A percentile compares a stretch with the other conserved stretches of the same genome.
Evolutionary conservation across 2,329 filamentous ascomycete genomes (phyloP).

Genomic region (Cordyceps cicadae): DNA sequence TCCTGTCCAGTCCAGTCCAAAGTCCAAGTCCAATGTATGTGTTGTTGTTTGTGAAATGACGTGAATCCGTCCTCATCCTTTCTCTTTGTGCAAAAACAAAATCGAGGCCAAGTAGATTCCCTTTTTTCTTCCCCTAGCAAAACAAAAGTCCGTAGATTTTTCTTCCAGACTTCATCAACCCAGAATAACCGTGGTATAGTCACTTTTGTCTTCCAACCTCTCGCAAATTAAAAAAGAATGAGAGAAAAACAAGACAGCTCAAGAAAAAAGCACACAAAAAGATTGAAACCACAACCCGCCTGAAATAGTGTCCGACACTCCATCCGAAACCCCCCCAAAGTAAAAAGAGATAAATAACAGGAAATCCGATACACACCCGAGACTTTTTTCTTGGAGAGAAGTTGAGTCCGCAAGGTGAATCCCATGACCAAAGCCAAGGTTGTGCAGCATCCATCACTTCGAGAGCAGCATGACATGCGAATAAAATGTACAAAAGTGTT

Average conservation of each 20-base stretch:
- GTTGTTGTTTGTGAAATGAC: slow-evolving; percentile 1
- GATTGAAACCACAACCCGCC: slow-evolving; percentile 24
- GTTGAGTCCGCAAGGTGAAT: slow-evolving; percentile 32
- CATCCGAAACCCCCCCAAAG: slow-evolving; percentile 27
- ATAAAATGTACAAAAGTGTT: slow-evolving; percentile 5
- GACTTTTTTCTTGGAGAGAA: slow-evolving; percentile 32
- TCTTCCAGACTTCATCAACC: slow-evolving; percentile 24
- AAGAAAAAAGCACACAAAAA: slow-evolving; percentile 3
- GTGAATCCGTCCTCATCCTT: slow-evolving; percentile 13
- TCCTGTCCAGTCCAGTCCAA: slow-evolving; percentile 7
- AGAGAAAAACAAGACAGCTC: slow-evolving; percentile 6
- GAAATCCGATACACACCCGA: slow-evolving; percentile 27
- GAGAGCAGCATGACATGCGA: slow-evolving; percentile 20
- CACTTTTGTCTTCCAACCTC: slow-evolving; percentile 34
- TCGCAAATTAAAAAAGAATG: slow-evolving; percentile 12
- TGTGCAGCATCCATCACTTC: slow-evolving; percentile 31
- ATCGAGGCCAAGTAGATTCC: slow-evolving; percentile 11
- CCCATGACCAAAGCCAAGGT: not conserved
- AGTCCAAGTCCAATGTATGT: slow-evolving; percentile 1
- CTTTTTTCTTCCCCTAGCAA: not conserved
- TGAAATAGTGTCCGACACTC: slow-evolving; percentile 32
- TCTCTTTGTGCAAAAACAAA: slow-evolving; percentile 21
- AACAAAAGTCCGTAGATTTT: slow-evolving; percentile 19
- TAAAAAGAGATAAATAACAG: slow-evolving; percentile 12
- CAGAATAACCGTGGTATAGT: slow-evolving; percentile 29